Conservation (phyloP, 352 stramenopile genomes). For the Phytopythium kandeliae region DNA sequence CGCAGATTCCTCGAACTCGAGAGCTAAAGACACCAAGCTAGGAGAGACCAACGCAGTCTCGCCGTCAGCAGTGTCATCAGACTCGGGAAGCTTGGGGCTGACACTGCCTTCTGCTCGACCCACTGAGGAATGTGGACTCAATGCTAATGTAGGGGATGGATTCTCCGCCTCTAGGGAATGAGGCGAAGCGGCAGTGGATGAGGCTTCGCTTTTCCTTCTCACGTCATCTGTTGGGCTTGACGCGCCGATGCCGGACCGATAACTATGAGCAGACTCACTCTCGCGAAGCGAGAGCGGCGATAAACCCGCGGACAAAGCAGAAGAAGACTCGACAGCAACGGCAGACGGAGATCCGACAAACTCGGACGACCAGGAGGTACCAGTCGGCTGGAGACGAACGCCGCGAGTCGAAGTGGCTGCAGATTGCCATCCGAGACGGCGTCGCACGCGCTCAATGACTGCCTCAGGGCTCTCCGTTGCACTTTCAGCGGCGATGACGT, state of each 20-base stretch:
- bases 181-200: no score
- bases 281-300: neutral
- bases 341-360: neutral
- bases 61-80: neutral
- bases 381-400: neutral
- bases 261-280: neutral
- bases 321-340: neutral
- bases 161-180: neutral
- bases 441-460: constrained; percentile 58
- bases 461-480: constrained; percentile 37
- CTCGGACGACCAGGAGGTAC: neutral
- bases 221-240: neutral
- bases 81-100: neutral
- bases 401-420: neutral
- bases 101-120: neutral
- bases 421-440: constrained; percentile 31
- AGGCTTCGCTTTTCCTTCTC: no score
- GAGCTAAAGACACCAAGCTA: neutral
- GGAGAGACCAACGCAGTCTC: no score
- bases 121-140: neutral
- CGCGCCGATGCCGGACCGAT: neutral
- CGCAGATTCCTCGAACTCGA: neutral
- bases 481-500: neutral
- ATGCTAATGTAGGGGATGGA: neutral
- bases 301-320: neutral